Evolutionary conservation across 106 monocot species (phyloP).

Genomic region (Acorus calamus): DNA sequence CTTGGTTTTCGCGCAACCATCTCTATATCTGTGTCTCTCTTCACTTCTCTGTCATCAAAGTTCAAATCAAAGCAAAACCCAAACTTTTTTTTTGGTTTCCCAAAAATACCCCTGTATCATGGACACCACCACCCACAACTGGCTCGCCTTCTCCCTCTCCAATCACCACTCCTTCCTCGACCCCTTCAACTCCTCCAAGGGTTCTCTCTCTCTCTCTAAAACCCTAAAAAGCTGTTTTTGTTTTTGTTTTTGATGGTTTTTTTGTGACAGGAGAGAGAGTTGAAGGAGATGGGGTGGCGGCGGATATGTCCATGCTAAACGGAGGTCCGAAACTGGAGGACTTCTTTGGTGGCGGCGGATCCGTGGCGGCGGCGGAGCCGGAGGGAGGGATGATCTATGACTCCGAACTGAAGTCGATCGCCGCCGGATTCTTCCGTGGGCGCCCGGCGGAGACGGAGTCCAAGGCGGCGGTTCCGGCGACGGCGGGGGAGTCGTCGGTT

Average conservation of each 20-base stretch:
- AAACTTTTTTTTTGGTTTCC: constrained; percentile 1
- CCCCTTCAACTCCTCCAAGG: not conserved
- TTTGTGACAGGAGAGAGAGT: constrained; percentile 4
- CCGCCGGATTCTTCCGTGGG: constrained; percentile 47
- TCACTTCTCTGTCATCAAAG: not conserved
- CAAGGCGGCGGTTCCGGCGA: constrained; percentile 4
- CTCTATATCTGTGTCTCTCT: constrained; percentile 13
- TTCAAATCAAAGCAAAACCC: not conserved
- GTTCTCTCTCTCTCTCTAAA: constrained; percentile 8
- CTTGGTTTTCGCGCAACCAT: constrained; percentile 4
- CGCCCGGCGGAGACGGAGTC: constrained; percentile 6
- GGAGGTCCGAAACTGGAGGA: constrained; percentile 44
- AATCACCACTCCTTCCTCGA: constrained; percentile 2
- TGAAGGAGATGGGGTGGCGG: constrained; percentile 19
- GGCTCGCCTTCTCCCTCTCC: constrained; percentile 3
- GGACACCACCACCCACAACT: no score
- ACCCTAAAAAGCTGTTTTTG: not conserved
- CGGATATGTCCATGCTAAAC: constrained; percentile 7
- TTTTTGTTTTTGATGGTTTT: not conserved
- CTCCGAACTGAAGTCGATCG: constrained; percentile 52
- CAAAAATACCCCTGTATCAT: not conserved
- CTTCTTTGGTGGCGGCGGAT: constrained; percentile 18
- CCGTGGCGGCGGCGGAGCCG: not conserved
- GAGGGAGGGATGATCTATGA: constrained; percentile 9
- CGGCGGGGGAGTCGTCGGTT: constrained; percentile 7